Evolutionary conservation across 352 stramenopile genomes (phyloP), one percentile per base, ranked within the genome.

Genomic region (Pythium plurisporium): DNA sequence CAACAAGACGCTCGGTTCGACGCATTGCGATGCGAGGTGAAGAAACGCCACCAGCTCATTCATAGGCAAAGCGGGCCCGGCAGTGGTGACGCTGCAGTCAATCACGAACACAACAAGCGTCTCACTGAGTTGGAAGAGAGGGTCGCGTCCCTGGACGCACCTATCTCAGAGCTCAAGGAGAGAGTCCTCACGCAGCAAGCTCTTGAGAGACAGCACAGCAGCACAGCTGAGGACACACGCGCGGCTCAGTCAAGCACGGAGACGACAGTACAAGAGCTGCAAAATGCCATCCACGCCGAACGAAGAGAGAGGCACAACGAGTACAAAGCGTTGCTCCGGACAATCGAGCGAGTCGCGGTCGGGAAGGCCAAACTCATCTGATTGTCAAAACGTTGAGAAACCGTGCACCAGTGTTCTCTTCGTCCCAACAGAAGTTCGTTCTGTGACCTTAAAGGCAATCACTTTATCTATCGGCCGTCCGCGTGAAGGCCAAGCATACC

Each of bases 291-390:
- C 22, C 37, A 40, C 3, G 38, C 38, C 38, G 48, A 56, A 23
- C 34, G 48, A 15, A 33, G 19, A 5, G 31, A 56, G 17, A 23
- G 48, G 22, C 36, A 26, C 12, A 31, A 15, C 48, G 48, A 46
- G 25, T 56, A 56, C 34, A 17, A 36, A 15, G 19, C 33, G 36
- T 36, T 56, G 15, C 25, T 56, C 2, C 19, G 37, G 14, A 56
- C 33, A 5, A 25, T 46, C 36, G 36, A 56, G 25, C 48, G 46
- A 11, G 48, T 56, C 19, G 23, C 37, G 4, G 48, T 36, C 8
- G 48, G 48, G 15, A 43, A 46, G 36, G 37, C 34, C 15, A 34
- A 31, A 26, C 48, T 56, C 15, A 56, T 56, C 23, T 56, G 20
- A 44, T 43, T n/a, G n/a, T n/a, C n/a, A n/a, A n/a, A n/a, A n/a